Evolutionary conservation across 768 basidiomycete species (phyloP).

Genomic region (Suillus bovinus): DNA sequence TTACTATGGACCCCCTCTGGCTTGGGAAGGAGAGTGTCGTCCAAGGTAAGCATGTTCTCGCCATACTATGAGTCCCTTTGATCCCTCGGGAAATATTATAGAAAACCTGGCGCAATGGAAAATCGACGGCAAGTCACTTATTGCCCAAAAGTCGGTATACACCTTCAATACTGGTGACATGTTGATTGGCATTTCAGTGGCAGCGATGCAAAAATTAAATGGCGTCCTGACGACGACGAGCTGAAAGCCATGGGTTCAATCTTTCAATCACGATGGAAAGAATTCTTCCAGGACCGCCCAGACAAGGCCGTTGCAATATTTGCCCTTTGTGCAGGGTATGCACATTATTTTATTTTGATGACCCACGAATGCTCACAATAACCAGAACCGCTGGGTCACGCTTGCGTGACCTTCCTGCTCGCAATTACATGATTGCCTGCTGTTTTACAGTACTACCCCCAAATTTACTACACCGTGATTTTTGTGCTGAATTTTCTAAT

Average conservation of each 20-base stretch:
- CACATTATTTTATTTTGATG: not conserved
- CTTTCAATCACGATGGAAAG: constrained; percentile 23
- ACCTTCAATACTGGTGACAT: not conserved
- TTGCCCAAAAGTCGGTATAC: constrained; percentile 51
- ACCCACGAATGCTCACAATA: not conserved
- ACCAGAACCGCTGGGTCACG: not conserved
- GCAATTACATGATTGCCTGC: constrained; percentile 18
- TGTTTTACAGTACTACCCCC: constrained; percentile 32
- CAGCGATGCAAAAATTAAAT: constrained; percentile 21
- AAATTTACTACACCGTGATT: not conserved
- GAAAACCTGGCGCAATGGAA: constrained; percentile 30
- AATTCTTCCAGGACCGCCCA: constrained; percentile 15
- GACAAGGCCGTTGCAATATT: constrained; percentile 23
- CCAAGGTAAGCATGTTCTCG: constrained; percentile 36
- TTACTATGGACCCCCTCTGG: constrained; percentile 50
- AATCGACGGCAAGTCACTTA: constrained; percentile 41
- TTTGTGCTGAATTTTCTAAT: not conserved
- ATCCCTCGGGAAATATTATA: not conserved
- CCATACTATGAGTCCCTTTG: not conserved
- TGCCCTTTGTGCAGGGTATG: constrained; percentile 2
- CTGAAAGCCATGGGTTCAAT: constrained; percentile 21
- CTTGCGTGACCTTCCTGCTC: not conserved
- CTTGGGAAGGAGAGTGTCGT: constrained; percentile 37
- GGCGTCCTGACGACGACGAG: constrained; percentile 25
- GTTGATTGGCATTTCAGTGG: constrained; percentile 12